A percentile compares a stretch with the other conserved stretches of the same genome.
Conservation (phyloP, 2,329 filamentous ascomycete genomes). For the Diaporthe australafricana region DNA sequence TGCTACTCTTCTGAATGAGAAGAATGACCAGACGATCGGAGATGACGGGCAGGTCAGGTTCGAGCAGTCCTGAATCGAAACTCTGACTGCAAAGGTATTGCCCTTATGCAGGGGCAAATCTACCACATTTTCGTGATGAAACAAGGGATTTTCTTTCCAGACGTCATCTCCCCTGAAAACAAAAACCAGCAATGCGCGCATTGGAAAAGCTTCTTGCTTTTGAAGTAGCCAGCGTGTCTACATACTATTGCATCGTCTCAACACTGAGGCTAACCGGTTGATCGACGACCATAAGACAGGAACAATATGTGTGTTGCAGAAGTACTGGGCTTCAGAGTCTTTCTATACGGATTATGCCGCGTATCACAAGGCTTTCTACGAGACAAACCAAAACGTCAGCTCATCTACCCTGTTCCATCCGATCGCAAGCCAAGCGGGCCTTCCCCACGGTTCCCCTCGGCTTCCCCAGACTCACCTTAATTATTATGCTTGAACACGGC, state of each 20-base stretch:
- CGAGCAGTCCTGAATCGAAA: neutral
- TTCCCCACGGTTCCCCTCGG: neutral
- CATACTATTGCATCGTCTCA: no score
- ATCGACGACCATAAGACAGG: no score
- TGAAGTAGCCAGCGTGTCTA: neutral
- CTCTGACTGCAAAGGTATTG: neutral
- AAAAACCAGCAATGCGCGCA: neutral
- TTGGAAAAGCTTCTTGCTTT: neutral
- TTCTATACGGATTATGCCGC: no score
- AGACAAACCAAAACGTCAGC: neutral
- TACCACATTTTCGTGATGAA: neutral
- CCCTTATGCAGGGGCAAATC: conserved; percentile 17
- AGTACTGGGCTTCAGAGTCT: no score
- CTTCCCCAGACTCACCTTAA: neutral
- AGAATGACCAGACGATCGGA: neutral
- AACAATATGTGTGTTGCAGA: no score
- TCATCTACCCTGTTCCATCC: neutral
- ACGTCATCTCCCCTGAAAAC: no score
- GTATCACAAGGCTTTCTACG: no score
- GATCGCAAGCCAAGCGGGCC: neutral
- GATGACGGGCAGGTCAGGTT: neutral
- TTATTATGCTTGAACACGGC: neutral
- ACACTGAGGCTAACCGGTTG: no score
- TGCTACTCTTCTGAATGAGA: neutral
- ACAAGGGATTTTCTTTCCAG: neutral